Percentiles rank a stretch among this genome's conserved stretches.
Conservation (phyloP, 345 rosid species). For the Corchorus capsularis region DNA sequence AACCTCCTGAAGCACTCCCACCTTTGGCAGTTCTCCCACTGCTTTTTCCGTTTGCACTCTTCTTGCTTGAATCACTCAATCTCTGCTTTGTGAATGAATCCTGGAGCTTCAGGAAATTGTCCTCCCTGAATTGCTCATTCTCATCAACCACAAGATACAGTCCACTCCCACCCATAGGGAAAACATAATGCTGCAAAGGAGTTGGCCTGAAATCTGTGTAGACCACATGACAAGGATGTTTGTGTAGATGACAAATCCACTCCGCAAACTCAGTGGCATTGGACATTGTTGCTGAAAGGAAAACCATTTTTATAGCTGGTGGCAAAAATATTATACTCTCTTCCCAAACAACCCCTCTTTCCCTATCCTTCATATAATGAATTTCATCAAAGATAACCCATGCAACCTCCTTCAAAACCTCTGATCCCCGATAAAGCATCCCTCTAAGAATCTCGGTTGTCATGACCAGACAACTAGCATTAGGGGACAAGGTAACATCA, state of each 20-base stretch:
- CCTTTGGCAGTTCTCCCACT: conserved; percentile 81
- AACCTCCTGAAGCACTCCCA: conserved; percentile 73
- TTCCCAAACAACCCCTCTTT: conserved; percentile 99
- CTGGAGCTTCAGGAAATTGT: conserved; percentile 85
- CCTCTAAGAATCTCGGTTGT: conserved; percentile 97
- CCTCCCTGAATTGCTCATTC: conserved; percentile 90
- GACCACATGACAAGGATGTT: conserved; percentile 97
- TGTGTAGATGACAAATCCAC: conserved; percentile 94
- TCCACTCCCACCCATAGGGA: conserved; percentile 91
- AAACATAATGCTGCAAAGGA: conserved; percentile 97
- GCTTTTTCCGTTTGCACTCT: conserved; percentile 66
- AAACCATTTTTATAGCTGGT: conserved; percentile 97
- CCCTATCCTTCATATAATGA: conserved; percentile 97
- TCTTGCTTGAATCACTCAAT: conserved; percentile 52
- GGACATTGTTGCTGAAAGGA: conserved; percentile 97
- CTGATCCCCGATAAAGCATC: conserved; percentile 94
- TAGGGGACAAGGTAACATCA: conserved; percentile 93
- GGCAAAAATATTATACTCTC: conserved; percentile 96
- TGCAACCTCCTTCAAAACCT: conserved; percentile 94
- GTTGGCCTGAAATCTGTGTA: conserved; percentile 97
- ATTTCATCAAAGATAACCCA: conserved; percentile 99
- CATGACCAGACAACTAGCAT: conserved; percentile 96
- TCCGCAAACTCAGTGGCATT: conserved; percentile 98
- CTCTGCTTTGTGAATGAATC: conserved; percentile 79
- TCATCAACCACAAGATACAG: conserved; percentile 97